Conservation (phyloP, 169 alveolate genomes). For the Ichthyophthirius multifiliis region DNA sequence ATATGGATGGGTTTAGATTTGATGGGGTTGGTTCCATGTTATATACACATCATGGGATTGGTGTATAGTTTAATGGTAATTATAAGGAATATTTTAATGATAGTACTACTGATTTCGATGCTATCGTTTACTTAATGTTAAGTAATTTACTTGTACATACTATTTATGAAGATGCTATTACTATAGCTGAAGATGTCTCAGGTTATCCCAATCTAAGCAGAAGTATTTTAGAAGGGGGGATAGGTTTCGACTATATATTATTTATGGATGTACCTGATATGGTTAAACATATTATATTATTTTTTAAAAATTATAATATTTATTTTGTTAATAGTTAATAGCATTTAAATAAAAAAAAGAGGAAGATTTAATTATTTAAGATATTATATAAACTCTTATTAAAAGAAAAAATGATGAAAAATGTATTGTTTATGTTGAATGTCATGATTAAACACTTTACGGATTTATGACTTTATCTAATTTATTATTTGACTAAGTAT, state of each 20-base stretch:
- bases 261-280: slow-evolving; percentile 84
- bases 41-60: slow-evolving; percentile 87
- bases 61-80: slow-evolving; percentile 77
- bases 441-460: slow-evolving; percentile 85
- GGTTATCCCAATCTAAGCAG: slow-evolving; percentile 91
- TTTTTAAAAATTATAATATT: not conserved
- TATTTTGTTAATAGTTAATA: slow-evolving; percentile 68
- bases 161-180: slow-evolving; percentile 81
- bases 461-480: slow-evolving; percentile 83
- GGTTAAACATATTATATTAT: slow-evolving; percentile 25
- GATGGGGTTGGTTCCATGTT: slow-evolving; percentile 93
- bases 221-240: slow-evolving; percentile 89
- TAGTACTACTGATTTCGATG: slow-evolving; percentile 73
- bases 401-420: slow-evolving; percentile 80
- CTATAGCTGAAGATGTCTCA: slow-evolving; percentile 91
- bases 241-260: slow-evolving; percentile 90
- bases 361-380: slow-evolving; percentile 82
- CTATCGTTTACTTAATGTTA: slow-evolving; percentile 84
- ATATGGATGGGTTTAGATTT: slow-evolving; percentile 91
- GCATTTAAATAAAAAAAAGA: slow-evolving; percentile 66
- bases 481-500: slow-evolving; percentile 67
- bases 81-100: slow-evolving; percentile 84
- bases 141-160: slow-evolving; percentile 86
- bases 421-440: slow-evolving; percentile 78
- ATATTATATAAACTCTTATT: slow-evolving; percentile 48